phyloP scores from a whole-genome alignment of 2,329 filamentous ascomycete species.

The Fusarium compactum region DNA sequence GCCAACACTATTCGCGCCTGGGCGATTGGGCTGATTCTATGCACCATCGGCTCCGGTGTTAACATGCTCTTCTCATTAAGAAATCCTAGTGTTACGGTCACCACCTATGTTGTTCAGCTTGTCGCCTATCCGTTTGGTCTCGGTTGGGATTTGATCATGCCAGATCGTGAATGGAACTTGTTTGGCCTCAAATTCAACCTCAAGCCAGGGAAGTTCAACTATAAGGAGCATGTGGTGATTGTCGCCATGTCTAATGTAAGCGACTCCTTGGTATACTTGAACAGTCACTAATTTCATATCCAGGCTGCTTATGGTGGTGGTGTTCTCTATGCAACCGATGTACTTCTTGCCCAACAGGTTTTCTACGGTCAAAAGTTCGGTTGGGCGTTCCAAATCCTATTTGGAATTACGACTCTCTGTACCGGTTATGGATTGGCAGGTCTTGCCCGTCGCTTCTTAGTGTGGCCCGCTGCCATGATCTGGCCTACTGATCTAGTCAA shows the following conservation, averaged over 20 bases:
- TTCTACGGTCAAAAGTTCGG: conserved; percentile 69
- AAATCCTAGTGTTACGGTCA: conserved; percentile 69
- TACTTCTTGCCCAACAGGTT: conserved; percentile 62
- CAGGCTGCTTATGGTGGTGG: conserved; percentile 69
- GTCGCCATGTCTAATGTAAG: conserved; percentile 74
- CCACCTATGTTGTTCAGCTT: conserved; percentile 72
- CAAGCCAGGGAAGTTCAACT: conserved; percentile 69
- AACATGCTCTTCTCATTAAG: conserved; percentile 72
- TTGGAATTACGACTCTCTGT: conserved; percentile 66
- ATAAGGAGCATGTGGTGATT: conserved; percentile 72
- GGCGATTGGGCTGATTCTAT: conserved; percentile 70
- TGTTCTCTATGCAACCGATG: conserved; percentile 67
- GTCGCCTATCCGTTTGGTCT: conserved; percentile 70
- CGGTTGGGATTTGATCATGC: conserved; percentile 67
- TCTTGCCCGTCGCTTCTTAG: conserved; percentile 64
- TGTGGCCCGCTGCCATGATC: conserved; percentile 68
- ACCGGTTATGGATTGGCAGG: conserved; percentile 70
- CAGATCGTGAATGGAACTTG: conserved; percentile 63
- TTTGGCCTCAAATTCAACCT: conserved; percentile 68
- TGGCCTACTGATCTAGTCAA: conserved; percentile 69
- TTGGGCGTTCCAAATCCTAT: conserved; percentile 66
- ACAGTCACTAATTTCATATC: conserved; percentile 34
- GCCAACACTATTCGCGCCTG: conserved; percentile 74
- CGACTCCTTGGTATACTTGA: conserved; percentile 8
- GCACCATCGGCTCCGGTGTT: conserved; percentile 71